Evolutionary conservation across 331 rosid species (phyloP), one percentile per base, ranked within the genome.

Genomic region (Spiraea crenata): DNA sequence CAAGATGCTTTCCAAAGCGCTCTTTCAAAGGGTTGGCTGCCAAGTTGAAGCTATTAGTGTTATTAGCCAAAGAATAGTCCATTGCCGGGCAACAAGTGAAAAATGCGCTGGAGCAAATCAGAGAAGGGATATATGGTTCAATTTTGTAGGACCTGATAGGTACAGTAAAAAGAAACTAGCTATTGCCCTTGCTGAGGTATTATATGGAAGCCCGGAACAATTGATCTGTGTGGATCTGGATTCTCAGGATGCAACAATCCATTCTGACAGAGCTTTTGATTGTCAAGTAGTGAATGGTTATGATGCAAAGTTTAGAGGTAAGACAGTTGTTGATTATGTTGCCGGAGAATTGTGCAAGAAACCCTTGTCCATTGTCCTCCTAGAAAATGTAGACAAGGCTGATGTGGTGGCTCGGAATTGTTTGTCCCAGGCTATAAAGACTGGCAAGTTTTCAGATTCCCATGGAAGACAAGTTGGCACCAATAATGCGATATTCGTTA

Each of bases 301-400:
- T 77, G 85, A 83, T 74, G 73, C 68, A 40, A 86, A 88, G 80
- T 86, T 80, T 68, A 87, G 97, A 82, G 99, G 99, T 71, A 95
- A 89, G 84, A 89, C 91, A n/a, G 81, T 76, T 25, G 52, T 87
- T 76, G 99, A 95, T 86, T 85, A 82, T 57, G 59, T 91, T 55
- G 96, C 87, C 2, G 89, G 87, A 57, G 90, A 91, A 80, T 57
- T 86, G 75, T 74, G 81, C 81, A 89, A 80, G 89, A 88, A 82
- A 73, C 91, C 96, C 7, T 73, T 83, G 69, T 86, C 93, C 8
- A 75, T 95, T 45, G 87, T 91, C 74, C 83, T 91, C 86, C 86
- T 95, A 45, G 99, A 91, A 77, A 91, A 86, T 65, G 88, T 82
- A 47, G 93, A 95, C 73, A 85, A 88, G 88, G 93, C 96, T 3